Conservation (phyloP, 31 red algal species). For the Bonnemaisonia californica region DNA sequence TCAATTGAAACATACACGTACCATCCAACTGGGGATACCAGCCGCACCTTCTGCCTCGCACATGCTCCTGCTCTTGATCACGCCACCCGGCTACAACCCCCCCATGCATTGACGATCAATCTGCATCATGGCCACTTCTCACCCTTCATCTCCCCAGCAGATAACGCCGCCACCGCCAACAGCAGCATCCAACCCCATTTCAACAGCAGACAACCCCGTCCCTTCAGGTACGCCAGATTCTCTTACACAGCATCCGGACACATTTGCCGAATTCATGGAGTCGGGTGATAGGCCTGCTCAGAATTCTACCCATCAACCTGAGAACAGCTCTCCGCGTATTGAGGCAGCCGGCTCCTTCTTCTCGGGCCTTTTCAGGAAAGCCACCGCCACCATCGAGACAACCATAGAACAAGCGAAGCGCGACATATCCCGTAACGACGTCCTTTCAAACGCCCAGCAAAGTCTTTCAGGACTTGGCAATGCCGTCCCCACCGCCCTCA, state of each 20-base stretch:
- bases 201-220: slow-evolving; percentile 1
- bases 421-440: slow-evolving; percentile 6
- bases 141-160: background rate
- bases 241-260: background rate
- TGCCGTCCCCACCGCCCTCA: slow-evolving; percentile 1
- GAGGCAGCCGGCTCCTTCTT: slow-evolving; percentile 20
- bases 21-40: background rate
- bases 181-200: background rate
- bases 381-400: slow-evolving; percentile 20
- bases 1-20: background rate
- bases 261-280: slow-evolving; percentile 29
- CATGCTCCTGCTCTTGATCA: too few relatives aligned
- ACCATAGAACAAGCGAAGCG: background rate
- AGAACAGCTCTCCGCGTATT: background rate
- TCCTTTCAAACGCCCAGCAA: slow-evolving; percentile 13
- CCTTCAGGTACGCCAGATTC: background rate
- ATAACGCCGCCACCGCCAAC: background rate
- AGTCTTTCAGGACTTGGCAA: slow-evolving; percentile 12
- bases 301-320: background rate
- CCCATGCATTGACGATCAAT: background rate
- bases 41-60: too few relatives aligned
- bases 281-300: background rate
- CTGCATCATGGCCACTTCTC: background rate
- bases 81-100: too few relatives aligned
- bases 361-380: slow-evolving; percentile 21